Base-by-base conservation (phyloP, 1,284 basidiomycete species). In the Coniferiporia sulphurascens region DNA sequence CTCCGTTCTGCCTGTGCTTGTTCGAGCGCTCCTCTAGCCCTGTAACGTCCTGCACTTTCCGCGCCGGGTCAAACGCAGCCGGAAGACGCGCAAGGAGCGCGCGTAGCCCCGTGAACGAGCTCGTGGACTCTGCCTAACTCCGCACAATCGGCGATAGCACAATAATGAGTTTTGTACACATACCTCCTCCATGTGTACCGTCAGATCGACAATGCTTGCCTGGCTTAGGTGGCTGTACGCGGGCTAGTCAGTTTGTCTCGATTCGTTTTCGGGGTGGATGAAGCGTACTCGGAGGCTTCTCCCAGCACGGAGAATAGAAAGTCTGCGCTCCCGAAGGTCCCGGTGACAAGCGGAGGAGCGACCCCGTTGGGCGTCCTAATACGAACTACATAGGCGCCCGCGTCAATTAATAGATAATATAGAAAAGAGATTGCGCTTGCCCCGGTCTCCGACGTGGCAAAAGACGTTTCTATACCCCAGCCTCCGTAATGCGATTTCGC, bases 181-280 rank as follows among this genome's bases (percentile, higher is more conserved):
- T 46, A 73, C 75, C 38, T 72, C 65, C 62, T 75, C 72, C 68
- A 84, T 75, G 46, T 76, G 72, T 64, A 79, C 77, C 65, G 74
- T 74, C 17, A 85, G 73, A 60, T 84, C 82, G 2, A 78, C 77
- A 34, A 85, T 78, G 17, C 80, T 81, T 0, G 82, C 78, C 65
- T 81, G 62, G 45, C 63, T 65, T 45, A 66, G 50, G 15, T 64
- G 64, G 43, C 65, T 66, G 38, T 12, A 53, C 21, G 35, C 5
- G 46, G 27, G 36, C 19, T 13, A 51, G 21, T 55, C 38, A 58
- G 22, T 53, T 6, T 8, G 13, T 27, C 15, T 13, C 3, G 38
- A 0, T 13, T 35, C 12, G 4, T 34, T 41, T 46, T 32, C 53
- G 45, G 55, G 12, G 12, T 48, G 1, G 12, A 5, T 38, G 15